Conservation (phyloP, 2,329 filamentous ascomycete genomes). For the Colletotrichum chlorophyti region DNA sequence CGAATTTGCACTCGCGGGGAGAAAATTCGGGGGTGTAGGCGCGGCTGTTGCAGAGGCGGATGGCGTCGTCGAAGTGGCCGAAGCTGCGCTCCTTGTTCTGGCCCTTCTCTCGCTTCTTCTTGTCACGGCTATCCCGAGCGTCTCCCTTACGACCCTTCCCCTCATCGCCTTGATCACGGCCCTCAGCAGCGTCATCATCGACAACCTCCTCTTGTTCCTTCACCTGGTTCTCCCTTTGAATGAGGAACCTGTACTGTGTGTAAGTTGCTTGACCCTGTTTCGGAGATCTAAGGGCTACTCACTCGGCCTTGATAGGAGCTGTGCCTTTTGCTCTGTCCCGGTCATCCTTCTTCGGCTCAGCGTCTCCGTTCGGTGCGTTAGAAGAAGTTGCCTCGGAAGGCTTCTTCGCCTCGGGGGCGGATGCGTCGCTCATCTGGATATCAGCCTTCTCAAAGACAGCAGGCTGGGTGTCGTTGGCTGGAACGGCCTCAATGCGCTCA, state of each 20-base stretch:
- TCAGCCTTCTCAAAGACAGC: constrained; percentile 16
- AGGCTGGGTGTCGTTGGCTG: constrained; percentile 21
- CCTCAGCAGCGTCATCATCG: constrained; percentile 59
- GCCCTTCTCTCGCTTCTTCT: constrained; percentile 54
- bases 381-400: not conserved
- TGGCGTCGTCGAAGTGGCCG: constrained; percentile 78
- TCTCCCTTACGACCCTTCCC: constrained; percentile 57
- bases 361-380: constrained; percentile 15
- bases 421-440: constrained; percentile 17
- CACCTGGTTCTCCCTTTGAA: constrained; percentile 45
- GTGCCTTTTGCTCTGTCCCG: constrained; percentile 35
- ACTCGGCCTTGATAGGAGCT: constrained; percentile 47
- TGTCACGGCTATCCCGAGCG: constrained; percentile 41
- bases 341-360: constrained; percentile 20
- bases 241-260: constrained; percentile 38
- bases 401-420: not conserved
- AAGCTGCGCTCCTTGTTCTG: constrained; percentile 88
- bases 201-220: constrained; percentile 60
- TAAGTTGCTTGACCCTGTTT: not conserved
- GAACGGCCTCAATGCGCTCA: constrained; percentile 11
- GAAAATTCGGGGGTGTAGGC: constrained; percentile 81
- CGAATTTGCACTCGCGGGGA: constrained; percentile 77
- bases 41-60: constrained; percentile 79
- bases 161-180: constrained; percentile 49
- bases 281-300: constrained; percentile 22